These are phyloP conservation scores for Lipomyces orientalis DNA, from an alignment of 805 yeast genomes.

Conservation along the genomic window DNA sequence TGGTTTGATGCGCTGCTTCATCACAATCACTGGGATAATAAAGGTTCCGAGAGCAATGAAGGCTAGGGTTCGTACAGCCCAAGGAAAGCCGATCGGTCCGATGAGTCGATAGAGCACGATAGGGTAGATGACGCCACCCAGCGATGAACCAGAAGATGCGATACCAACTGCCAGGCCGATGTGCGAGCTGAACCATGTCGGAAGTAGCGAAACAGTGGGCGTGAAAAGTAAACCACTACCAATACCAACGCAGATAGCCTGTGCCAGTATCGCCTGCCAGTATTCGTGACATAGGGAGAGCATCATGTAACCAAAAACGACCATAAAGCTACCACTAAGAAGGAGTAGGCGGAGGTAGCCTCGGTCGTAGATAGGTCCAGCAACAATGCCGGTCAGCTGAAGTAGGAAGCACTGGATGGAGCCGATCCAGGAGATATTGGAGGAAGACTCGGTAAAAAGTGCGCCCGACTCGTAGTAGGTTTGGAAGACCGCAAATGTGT, in stretches of 20 bases:
- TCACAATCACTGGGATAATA: conserved; percentile 35
- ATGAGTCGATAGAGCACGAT: conserved; percentile 52
- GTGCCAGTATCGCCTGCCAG: conserved; percentile 60
- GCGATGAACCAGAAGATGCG: conserved; percentile 56
- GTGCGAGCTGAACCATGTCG: conserved; percentile 53
- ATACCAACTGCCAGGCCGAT: conserved; percentile 55
- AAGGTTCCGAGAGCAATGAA: conserved; percentile 49
- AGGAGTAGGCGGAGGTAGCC: conserved; percentile 28
- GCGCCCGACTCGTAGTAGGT: conserved; percentile 38
- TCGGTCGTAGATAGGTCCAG: conserved; percentile 42
- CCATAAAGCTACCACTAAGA: conserved; percentile 34
- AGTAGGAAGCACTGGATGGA: conserved; percentile 43
- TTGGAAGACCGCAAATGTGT: conserved; percentile 31
- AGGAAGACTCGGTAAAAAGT: conserved; percentile 33
- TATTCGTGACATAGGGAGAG: conserved; percentile 47
- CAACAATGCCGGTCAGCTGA: conserved; percentile 35
- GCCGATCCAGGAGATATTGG: conserved; percentile 44
- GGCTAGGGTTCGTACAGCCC: conserved; percentile 56
- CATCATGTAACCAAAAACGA: conserved; percentile 43
- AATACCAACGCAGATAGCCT: conserved; percentile 46
- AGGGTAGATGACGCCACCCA: conserved; percentile 58
- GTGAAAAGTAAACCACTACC: conserved; percentile 7
- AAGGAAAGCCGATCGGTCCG: conserved; percentile 47
- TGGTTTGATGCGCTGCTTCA: conserved; percentile 40
- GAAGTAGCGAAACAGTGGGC: conserved; percentile 49